These are phyloP conservation scores for Barnettozyma hawaiiensis DNA, from an alignment of 1,139 yeast genomes.

Conservation along the genomic window DNA sequence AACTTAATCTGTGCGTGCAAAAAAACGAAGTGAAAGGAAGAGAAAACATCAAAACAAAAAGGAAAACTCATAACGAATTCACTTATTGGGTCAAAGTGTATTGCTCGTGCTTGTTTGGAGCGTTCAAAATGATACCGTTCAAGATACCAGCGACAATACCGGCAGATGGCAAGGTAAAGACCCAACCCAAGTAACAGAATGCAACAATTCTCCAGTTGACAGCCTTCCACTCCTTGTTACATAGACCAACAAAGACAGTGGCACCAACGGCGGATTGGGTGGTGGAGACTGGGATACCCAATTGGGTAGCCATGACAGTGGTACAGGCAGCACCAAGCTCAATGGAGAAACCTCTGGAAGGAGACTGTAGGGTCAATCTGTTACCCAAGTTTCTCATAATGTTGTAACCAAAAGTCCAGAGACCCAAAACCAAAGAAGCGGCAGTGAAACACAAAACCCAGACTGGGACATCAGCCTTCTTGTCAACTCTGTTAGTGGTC, in stretches of 20 bases:
- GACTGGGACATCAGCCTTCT: constrained; percentile 56
- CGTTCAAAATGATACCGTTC: constrained; percentile 59
- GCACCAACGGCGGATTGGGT: constrained; percentile 83
- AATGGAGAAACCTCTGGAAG: constrained; percentile 73
- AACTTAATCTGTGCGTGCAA: background rate
- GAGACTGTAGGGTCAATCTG: constrained; percentile 70
- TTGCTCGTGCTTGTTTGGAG: constrained; percentile 39
- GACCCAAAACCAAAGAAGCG: constrained; percentile 60
- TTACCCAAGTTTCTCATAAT: constrained; percentile 71
- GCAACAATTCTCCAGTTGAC: constrained; percentile 77
- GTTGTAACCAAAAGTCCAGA: constrained; percentile 70
- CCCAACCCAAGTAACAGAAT: constrained; percentile 72
- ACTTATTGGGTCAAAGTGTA: constrained; percentile 1
- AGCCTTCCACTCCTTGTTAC: constrained; percentile 57
- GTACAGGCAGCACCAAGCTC: constrained; percentile 79
- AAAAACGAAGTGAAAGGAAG: constrained; percentile 1
- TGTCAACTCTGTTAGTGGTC: constrained; percentile 43
- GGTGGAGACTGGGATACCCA: constrained; percentile 67
- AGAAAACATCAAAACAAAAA: background rate
- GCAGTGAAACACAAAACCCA: constrained; percentile 73
- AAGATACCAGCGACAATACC: constrained; percentile 67
- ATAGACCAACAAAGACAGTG: constrained; percentile 68
- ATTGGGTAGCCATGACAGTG: constrained; percentile 69
- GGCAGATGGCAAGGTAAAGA: constrained; percentile 67
- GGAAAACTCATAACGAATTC: background rate